These are phyloP conservation scores for Jackrogersella minutella DNA, from an alignment of 495 filamentous ascomycete species.

Conservation along the genomic window DNA sequence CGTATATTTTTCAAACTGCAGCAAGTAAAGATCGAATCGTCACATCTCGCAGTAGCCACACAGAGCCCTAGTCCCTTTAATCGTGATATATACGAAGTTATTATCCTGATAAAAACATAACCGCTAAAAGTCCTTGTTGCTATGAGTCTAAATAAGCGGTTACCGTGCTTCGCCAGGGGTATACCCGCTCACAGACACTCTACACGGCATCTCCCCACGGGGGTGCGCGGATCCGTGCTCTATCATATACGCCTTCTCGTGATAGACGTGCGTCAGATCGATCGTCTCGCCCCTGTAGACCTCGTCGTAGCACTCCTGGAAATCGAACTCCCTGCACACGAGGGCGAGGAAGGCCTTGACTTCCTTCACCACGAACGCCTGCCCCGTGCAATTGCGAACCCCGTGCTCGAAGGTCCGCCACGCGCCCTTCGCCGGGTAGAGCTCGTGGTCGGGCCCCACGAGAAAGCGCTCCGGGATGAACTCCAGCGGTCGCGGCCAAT, in stretches of 20 bases:
- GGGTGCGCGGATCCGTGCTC: constrained; percentile 41
- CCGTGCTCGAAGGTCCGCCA: constrained; percentile 62
- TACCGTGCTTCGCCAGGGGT: constrained; percentile 2
- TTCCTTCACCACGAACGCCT: constrained; percentile 59
- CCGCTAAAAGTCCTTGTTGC: not conserved
- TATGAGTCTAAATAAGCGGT: not conserved
- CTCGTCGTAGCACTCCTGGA: constrained; percentile 47
- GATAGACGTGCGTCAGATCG: constrained; percentile 34
- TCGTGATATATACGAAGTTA: too few relatives aligned
- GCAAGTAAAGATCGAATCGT: not conserved
- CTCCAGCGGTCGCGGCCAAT: constrained; percentile 46
- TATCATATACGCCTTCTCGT: constrained; percentile 41
- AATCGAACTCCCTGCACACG: constrained; percentile 54
- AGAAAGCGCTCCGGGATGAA: constrained; percentile 57
- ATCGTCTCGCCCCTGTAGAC: constrained; percentile 35
- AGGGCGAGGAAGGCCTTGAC: constrained; percentile 56
- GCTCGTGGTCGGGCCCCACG: constrained; percentile 41
- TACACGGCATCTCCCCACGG: constrained; percentile 40
- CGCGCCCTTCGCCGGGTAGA: constrained; percentile 50
- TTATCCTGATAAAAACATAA: too few relatives aligned
- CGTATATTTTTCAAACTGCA: too few relatives aligned
- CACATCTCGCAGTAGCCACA: too few relatives aligned
- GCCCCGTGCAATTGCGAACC: constrained; percentile 60
- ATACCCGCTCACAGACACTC: constrained; percentile 37
- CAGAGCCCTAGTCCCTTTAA: not conserved